Base-by-base conservation (phyloP, 2,329 filamentous ascomycete genomes). In the Ophiocordyceps polyrhachis-furcata region DNA sequence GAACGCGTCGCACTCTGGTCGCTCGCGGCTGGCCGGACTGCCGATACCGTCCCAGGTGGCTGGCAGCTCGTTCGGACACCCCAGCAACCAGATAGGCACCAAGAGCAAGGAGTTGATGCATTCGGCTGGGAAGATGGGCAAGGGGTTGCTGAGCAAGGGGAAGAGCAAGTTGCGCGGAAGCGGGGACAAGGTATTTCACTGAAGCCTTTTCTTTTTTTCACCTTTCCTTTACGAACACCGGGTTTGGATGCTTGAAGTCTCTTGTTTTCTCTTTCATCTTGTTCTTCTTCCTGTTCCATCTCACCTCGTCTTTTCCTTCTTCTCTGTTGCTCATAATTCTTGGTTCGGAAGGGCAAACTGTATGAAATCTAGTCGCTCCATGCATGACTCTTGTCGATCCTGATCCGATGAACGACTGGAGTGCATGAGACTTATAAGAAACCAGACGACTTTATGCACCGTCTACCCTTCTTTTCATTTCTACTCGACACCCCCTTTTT, bases 51-150 rank as follows among this genome's bases (percentile, higher is more conserved):
- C 61, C 41, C 63, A 67, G 46, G 63, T 64, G 43, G 56, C 62
- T 28, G 54, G 61, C 43, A 65, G 65, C 55, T 61, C 65, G 32
- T 70, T 75, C 51, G 69, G 68, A 40, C 66, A 70, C 47, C 74
- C 74, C 43, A 64, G 72, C 48, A 68, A 73, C 50, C 76, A 82
- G 55, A 75, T 88, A 58, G 82, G 85, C 53, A 74, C 79, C 37
- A 89, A 88, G 67, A 80, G 88, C 59, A 95, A 94, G 65, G 87
- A 93, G 55, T 67, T 95, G 25, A 71, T 95, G 57, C 83, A 91
- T 51, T 81, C 81, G 20, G 88, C 88, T 45, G 86, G 85, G 44
- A 87, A 85, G 58, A 85, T 86, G 47, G 87, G 88, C 43, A 94
- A 94, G 67, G 89, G 88, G 44, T 63, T 95, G 50, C 80, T 95